These are phyloP conservation scores for Aspergillus felis DNA, from an alignment of 2,329 filamentous ascomycete species.

Conservation along the genomic window DNA sequence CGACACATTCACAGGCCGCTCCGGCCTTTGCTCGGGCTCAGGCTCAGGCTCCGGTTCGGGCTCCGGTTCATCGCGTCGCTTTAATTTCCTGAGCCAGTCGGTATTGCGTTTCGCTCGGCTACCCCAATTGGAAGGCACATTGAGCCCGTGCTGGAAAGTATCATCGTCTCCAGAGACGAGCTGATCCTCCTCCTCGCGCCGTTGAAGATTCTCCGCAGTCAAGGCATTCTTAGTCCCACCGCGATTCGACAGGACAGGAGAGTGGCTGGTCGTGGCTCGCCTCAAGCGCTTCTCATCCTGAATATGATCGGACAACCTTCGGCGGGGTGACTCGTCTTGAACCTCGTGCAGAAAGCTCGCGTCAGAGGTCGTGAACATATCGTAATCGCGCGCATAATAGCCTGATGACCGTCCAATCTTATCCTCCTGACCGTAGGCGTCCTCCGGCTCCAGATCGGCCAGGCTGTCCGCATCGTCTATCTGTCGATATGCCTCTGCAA, in stretches of 20 bases:
- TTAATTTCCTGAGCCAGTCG: slow-evolving; percentile 35
- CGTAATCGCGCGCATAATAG: slow-evolving; percentile 14
- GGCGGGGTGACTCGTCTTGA: slow-evolving; percentile 31
- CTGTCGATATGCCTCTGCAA: slow-evolving; percentile 36
- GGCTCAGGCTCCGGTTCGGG: slow-evolving; percentile 13
- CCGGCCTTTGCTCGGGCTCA: slow-evolving; percentile 15
- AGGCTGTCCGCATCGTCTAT: slow-evolving; percentile 38
- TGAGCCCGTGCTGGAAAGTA: slow-evolving; percentile 28
- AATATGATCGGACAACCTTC: slow-evolving; percentile 31
- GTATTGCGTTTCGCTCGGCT: slow-evolving; percentile 27
- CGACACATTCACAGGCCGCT: slow-evolving; percentile 13
- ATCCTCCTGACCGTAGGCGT: slow-evolving; percentile 20
- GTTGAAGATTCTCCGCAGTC: slow-evolving; percentile 36
- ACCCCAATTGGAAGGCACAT: slow-evolving; percentile 38
- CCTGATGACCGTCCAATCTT: slow-evolving; percentile 22
- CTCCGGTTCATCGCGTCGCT: slow-evolving; percentile 17
- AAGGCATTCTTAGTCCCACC: slow-evolving; percentile 25
- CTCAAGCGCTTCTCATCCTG: slow-evolving; percentile 38
- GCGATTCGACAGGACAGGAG: slow-evolving; percentile 36
- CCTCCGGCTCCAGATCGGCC: slow-evolving; percentile 30
- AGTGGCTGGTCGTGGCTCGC: slow-evolving; percentile 35
- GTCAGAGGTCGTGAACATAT: slow-evolving; percentile 23
- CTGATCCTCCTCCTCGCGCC: slow-evolving; percentile 28
- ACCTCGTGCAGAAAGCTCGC: slow-evolving; percentile 33
- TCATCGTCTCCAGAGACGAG: slow-evolving; percentile 19